Conservation (phyloP, 2,329 filamentous ascomycete species). For the Monosporascus sp. region DNA sequence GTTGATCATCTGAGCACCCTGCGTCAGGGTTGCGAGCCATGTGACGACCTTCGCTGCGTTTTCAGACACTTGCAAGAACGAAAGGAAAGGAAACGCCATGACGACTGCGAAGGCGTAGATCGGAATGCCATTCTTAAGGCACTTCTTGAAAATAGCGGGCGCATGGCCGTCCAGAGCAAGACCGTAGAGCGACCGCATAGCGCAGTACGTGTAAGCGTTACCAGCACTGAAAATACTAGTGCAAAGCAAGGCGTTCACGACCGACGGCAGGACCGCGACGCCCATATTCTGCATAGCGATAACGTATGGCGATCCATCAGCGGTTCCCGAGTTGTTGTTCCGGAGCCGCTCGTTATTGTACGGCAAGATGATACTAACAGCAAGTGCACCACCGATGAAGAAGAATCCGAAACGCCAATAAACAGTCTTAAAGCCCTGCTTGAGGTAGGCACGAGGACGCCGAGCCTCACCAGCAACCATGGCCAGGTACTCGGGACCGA, state of each 20-base stretch:
- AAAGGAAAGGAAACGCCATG: slow-evolving; percentile 57
- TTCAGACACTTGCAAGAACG: slow-evolving; percentile 39
- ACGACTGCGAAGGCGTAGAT: slow-evolving; percentile 57
- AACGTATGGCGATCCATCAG: slow-evolving; percentile 51
- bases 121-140: slow-evolving; percentile 55
- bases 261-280: slow-evolving; percentile 49
- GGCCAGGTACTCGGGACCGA: slow-evolving; percentile 56
- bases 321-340: slow-evolving; percentile 42
- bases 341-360: slow-evolving; percentile 54
- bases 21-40: slow-evolving; percentile 34
- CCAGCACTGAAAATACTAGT: slow-evolving; percentile 57
- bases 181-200: slow-evolving; percentile 56
- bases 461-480: slow-evolving; percentile 50
- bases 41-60: slow-evolving; percentile 26
- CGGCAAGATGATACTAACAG: slow-evolving; percentile 57
- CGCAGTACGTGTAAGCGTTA: slow-evolving; percentile 58
- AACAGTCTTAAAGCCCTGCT: slow-evolving; percentile 60
- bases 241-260: slow-evolving; percentile 59
- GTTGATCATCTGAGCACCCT: slow-evolving; percentile 47
- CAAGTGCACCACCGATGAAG: slow-evolving; percentile 61
- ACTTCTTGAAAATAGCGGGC: slow-evolving; percentile 45
- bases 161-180: slow-evolving; percentile 54
- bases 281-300: slow-evolving; percentile 54
- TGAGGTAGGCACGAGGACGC: slow-evolving; percentile 54
- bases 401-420: slow-evolving; percentile 63